phyloP scores from a whole-genome alignment of 2,329 filamentous ascomycete species.

The Penicillium sp. region DNA sequence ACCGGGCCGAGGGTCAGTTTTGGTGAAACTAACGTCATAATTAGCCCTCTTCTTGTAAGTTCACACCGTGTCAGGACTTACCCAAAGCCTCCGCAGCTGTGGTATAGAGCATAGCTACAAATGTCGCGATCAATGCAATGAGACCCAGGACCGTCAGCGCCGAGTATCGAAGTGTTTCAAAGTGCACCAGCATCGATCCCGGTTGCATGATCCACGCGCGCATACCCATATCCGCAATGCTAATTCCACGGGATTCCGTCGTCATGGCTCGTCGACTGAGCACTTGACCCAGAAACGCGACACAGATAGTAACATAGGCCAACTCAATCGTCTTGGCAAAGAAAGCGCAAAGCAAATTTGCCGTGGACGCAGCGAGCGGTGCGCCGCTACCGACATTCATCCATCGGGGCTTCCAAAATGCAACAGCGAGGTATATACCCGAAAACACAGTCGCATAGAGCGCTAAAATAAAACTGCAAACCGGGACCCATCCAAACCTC shows the following conservation, averaged over 20 bases:
- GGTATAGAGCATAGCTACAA: constrained; percentile 71
- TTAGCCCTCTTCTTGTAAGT: background rate
- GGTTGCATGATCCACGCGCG: constrained; percentile 72
- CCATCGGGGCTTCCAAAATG: constrained; percentile 63
- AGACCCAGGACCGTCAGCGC: constrained; percentile 63
- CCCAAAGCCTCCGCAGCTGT: constrained; percentile 71
- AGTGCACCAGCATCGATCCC: constrained; percentile 70
- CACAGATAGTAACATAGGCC: constrained; percentile 74
- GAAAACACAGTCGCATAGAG: constrained; percentile 40
- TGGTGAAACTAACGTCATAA: constrained; percentile 56
- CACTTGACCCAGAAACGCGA: constrained; percentile 72
- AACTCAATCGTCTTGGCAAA: constrained; percentile 76
- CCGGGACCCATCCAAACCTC: constrained; percentile 36
- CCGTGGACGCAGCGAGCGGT: constrained; percentile 59
- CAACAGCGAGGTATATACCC: constrained; percentile 61
- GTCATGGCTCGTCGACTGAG: constrained; percentile 68
- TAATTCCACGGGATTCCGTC: constrained; percentile 62
- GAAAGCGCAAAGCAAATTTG: constrained; percentile 66
- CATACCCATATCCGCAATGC: constrained; percentile 75
- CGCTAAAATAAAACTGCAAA: constrained; percentile 38
- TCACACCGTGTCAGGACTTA: constrained; percentile 18
- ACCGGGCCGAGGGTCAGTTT: constrained; percentile 63
- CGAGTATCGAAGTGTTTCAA: constrained; percentile 63
- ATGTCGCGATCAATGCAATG: constrained; percentile 62
- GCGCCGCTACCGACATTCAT: constrained; percentile 52